Conservation (phyloP, 1,284 basidiomycete genomes). For the Puccinia polysora region DNA sequence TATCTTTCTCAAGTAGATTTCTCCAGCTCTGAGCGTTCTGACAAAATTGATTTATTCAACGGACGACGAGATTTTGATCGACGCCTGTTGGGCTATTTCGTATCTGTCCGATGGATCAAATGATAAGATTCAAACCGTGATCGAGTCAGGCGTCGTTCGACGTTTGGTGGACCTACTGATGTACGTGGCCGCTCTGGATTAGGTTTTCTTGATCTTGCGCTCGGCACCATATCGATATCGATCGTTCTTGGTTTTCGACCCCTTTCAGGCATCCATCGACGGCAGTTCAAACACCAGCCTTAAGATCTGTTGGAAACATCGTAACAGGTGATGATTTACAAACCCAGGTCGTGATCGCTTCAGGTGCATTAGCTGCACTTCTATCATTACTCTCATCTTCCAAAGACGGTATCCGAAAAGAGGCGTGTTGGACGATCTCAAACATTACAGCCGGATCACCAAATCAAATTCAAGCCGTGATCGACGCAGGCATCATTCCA, state of each 20-base stretch:
- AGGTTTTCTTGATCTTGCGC: neutral
- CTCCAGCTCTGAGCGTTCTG: slow-evolving; percentile 87
- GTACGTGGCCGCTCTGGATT: no score
- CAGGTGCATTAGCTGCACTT: slow-evolving; percentile 87
- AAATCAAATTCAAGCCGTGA: slow-evolving; percentile 83
- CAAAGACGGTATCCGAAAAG: slow-evolving; percentile 87
- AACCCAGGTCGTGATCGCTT: slow-evolving; percentile 96
- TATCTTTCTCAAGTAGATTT: slow-evolving; percentile 63
- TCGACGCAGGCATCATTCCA: slow-evolving; percentile 75
- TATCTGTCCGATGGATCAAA: slow-evolving; percentile 99
- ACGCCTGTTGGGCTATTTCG: slow-evolving; percentile 99
- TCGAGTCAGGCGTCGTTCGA: slow-evolving; percentile 95
- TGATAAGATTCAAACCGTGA: slow-evolving; percentile 99
- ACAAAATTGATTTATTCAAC: slow-evolving; percentile 98
- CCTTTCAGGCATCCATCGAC: slow-evolving; percentile 70
- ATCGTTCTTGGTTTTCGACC: neutral
- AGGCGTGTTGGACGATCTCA: slow-evolving; percentile 99
- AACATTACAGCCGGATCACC: slow-evolving; percentile 97
- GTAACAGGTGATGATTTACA: slow-evolving; percentile 98
- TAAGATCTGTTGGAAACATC: slow-evolving; percentile 97
- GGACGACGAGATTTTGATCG: slow-evolving; percentile 98
- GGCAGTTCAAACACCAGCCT: slow-evolving; percentile 95
- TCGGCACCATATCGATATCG: neutral
- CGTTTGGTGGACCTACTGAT: slow-evolving; percentile 95
- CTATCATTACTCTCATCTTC: slow-evolving; percentile 86